Evolutionary conservation across 495 filamentous ascomycete genomes (phyloP), one percentile per base, ranked within the genome.

Genomic region (Pseudoneurospora amorphoporcata): DNA sequence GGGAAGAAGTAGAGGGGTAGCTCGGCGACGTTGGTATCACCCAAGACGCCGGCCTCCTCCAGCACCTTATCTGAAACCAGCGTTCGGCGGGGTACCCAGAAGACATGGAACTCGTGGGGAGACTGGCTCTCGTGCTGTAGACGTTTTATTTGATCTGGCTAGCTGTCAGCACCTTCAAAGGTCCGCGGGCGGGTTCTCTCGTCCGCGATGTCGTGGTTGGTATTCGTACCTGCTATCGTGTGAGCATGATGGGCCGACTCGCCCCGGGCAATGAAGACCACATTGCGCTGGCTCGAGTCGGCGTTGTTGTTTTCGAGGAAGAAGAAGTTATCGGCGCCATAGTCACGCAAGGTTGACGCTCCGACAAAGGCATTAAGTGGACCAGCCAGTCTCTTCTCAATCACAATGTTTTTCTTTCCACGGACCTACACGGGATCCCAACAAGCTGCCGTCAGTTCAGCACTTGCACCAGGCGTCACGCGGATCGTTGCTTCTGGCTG

Each of bases 341-440:
- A 97, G 76, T 99, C 95, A 76, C 89, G 84, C 40, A 87, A 73
- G 8, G 83, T 88, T 61, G 96, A 97, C 78, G 97, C 95, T 80
- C 97, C 98, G 83, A 96, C 92, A 78, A 98, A 91, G 71, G 96
- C 87, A 68, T 93, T 92, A 69, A 99, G 87, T 41, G 94, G 92
- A 43, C 94, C 94, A 75, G 94, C 94, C 76, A 99, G 87, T 76
- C 90, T 88, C 81, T 92, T 91, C 79, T 98, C 94, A 77, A 98
- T 90, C 70, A 98, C 91, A 74, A 99, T 87, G 82, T 97, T 97
- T 86, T 99, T 99, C 89, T 98, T 98, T 72, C 96, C 96, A 79
- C 93, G 91, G 73, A 97, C 92, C 95, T 99, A 73, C 14, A 39
- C 9, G n/a, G 61, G 71, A 78, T 65, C 53, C 14, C 53, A 69